phyloP scores from a whole-genome alignment of 2,329 filamentous ascomycete genomes.

The Aspergillus hortae region DNA sequence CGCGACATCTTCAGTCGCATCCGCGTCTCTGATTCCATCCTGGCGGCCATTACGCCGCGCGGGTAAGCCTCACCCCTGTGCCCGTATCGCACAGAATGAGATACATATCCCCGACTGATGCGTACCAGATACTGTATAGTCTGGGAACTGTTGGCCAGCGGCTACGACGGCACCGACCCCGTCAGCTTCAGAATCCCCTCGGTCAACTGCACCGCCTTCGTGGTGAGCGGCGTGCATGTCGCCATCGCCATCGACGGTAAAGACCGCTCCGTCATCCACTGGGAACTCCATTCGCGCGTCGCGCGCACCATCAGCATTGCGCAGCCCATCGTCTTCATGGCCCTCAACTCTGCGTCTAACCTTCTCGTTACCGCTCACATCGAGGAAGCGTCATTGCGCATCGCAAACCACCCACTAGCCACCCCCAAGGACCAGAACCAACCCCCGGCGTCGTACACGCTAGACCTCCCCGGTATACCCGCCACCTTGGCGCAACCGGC shows the following conservation, averaged over 20 bases:
- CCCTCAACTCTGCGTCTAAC: slow-evolving; percentile 13
- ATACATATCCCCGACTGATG: neutral
- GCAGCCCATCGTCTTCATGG: slow-evolving; percentile 11
- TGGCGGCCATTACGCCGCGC: slow-evolving; percentile 18
- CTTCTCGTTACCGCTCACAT: slow-evolving; percentile 17
- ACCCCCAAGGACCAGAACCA: neutral
- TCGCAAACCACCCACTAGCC: slow-evolving; percentile 10
- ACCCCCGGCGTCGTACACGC: slow-evolving; percentile 1
- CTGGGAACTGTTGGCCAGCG: slow-evolving; percentile 19
- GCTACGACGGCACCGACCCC: slow-evolving; percentile 12
- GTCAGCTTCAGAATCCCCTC: slow-evolving; percentile 27
- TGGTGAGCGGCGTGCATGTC: slow-evolving; percentile 19
- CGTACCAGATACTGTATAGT: slow-evolving; percentile 26
- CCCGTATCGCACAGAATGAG: neutral
- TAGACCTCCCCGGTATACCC: slow-evolving; percentile 1
- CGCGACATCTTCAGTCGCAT: slow-evolving; percentile 15
- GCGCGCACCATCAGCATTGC: slow-evolving; percentile 13
- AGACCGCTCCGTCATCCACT: slow-evolving; percentile 19
- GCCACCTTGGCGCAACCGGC: slow-evolving; percentile 1
- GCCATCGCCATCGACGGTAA: slow-evolving; percentile 14
- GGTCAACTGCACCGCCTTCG: slow-evolving; percentile 11
- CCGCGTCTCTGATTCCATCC: slow-evolving; percentile 18
- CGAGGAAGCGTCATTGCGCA: slow-evolving; percentile 5
- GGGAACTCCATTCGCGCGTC: slow-evolving; percentile 15
- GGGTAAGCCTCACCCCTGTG: slow-evolving; percentile 16